A percentile compares a stretch with the other conserved stretches of the same genome.
Evolutionary conservation across 2,329 filamentous ascomycete species (phyloP).

Genomic region (Coniosporium uncinatum): DNA sequence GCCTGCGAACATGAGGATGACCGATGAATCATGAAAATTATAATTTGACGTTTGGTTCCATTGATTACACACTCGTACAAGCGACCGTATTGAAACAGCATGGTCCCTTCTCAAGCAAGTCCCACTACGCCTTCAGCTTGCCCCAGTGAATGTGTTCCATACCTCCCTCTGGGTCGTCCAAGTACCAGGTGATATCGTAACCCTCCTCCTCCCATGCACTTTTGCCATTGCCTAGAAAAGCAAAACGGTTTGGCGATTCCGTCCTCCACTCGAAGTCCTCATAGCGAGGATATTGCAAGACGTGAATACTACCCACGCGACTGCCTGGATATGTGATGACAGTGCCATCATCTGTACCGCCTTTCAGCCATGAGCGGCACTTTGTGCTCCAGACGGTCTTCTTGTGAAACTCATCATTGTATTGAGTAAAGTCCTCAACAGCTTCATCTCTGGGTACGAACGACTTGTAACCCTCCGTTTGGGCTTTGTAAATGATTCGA

Average conservation of each 20-base stretch:
- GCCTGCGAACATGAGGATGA: too few species aligned
- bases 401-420: constrained; percentile 38
- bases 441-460: constrained; percentile 39
- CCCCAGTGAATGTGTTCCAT: too few species aligned
- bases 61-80: too few species aligned
- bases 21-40: too few species aligned
- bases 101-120: too few species aligned
- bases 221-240: constrained; percentile 29
- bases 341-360: constrained; percentile 19
- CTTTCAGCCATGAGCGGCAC: constrained; percentile 38
- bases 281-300: constrained; percentile 33
- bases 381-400: constrained; percentile 37
- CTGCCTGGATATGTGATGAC: constrained; percentile 35
- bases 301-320: constrained; percentile 44
- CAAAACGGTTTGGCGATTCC: constrained; percentile 24
- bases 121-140: too few species aligned
- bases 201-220: constrained; percentile 19
- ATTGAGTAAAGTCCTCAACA: constrained; percentile 43
- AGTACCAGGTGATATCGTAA: constrained; percentile 29
- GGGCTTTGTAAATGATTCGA: constrained; percentile 42
- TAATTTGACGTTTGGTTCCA: too few species aligned
- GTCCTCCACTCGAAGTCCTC: constrained; percentile 42
- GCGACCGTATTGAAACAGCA: too few species aligned
- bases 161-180: constrained; percentile 29
- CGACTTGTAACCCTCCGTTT: constrained; percentile 39